Conservation (phyloP, 805 yeast species). For the Myxozyma geophila region DNA sequence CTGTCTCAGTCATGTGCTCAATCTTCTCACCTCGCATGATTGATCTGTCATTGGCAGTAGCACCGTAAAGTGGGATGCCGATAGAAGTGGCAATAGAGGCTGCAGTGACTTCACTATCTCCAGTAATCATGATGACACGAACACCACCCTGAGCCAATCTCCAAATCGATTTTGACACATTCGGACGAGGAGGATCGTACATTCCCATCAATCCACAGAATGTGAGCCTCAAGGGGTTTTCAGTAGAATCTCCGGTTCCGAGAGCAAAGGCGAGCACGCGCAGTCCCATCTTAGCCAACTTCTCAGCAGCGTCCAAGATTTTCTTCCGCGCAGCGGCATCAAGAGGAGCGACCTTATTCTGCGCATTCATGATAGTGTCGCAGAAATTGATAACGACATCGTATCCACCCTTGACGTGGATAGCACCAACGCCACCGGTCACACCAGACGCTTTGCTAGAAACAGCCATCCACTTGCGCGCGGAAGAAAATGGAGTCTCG, state of each 20-base stretch:
- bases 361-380: conserved; percentile 54
- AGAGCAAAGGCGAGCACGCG: conserved; percentile 69
- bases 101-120: conserved; percentile 89
- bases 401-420: conserved; percentile 85
- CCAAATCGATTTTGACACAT: conserved; percentile 75
- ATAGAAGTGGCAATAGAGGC: conserved; percentile 81
- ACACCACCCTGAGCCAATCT: conserved; percentile 89
- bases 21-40: conserved; percentile 85
- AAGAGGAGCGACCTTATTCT: conserved; percentile 64
- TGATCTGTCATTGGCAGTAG: conserved; percentile 52
- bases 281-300: conserved; percentile 66
- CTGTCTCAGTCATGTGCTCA: conserved; percentile 72
- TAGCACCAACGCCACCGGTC: conserved; percentile 58
- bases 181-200: conserved; percentile 97
- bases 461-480: conserved; percentile 68
- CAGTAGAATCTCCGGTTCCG: conserved; percentile 44
- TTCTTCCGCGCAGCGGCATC: conserved; percentile 54
- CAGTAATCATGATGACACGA: conserved; percentile 97
- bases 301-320: conserved; percentile 67
- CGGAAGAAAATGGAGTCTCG: conserved; percentile 46
- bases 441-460: conserved; percentile 68
- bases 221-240: conserved; percentile 63
- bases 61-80: conserved; percentile 75
- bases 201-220: conserved; percentile 91
- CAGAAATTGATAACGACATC: conserved; percentile 66